These are phyloP conservation scores for Chrysanthemum seticuspe DNA, from an alignment of 129 eudicot species.

Conservation along the genomic window DNA sequence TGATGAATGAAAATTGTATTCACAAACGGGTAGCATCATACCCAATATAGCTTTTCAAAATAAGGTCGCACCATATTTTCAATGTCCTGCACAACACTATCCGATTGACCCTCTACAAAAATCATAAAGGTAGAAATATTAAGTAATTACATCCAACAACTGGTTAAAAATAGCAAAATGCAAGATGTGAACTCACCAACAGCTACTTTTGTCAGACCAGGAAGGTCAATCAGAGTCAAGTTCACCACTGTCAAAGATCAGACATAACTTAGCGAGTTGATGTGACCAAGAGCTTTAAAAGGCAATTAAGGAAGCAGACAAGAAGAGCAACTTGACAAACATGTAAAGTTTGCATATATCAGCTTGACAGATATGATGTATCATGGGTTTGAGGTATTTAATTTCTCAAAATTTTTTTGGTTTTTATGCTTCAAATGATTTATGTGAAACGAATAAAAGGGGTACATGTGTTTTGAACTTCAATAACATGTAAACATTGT, in stretches of 20 bases:
- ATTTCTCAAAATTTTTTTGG: too few relatives aligned
- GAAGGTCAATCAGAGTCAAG: conserved; percentile 94
- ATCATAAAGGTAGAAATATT: neutral
- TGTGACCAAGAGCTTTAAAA: conserved; percentile 11
- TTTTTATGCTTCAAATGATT: too few relatives aligned
- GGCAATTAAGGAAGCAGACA: neutral
- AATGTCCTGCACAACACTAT: conserved; percentile 79
- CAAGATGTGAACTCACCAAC: conserved; percentile 51
- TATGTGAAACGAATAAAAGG: too few relatives aligned
- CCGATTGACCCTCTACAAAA: conserved; percentile 77
- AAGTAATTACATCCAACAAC: neutral
- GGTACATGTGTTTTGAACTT: too few relatives aligned
- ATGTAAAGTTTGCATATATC: too few relatives aligned
- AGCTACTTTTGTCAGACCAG: too few relatives aligned
- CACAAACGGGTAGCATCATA: neutral
- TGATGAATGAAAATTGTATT: neutral
- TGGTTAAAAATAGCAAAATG: conserved; percentile 8
- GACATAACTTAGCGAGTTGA: conserved; percentile 23
- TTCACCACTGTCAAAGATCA: conserved; percentile 75
- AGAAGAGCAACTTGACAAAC: neutral
- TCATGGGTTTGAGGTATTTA: too few relatives aligned
- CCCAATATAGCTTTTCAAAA: conserved; percentile 76
- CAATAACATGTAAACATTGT: too few relatives aligned
- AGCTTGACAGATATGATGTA: too few relatives aligned
- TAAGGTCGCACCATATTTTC: conserved; percentile 90